Conservation (phyloP, 805 yeast species). For the Kodamaea fukazawae region DNA sequence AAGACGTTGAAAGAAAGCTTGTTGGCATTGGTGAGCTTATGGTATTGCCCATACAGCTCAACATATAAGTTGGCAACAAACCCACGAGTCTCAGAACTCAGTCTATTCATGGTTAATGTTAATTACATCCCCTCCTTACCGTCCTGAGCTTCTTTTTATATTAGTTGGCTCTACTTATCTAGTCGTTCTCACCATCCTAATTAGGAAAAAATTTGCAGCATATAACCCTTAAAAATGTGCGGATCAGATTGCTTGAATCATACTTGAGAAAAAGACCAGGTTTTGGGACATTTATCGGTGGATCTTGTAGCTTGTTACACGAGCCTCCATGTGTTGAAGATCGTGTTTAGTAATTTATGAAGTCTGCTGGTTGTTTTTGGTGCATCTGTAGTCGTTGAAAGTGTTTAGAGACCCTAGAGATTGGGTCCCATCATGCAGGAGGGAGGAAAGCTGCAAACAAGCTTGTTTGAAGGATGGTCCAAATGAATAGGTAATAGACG, state of each 20-base stretch:
- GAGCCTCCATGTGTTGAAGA: too few relatives aligned
- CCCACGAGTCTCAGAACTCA: conserved; percentile 1
- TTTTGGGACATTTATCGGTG: too few relatives aligned
- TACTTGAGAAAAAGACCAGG: too few relatives aligned
- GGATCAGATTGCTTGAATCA: conserved; percentile 1
- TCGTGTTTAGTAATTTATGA: too few relatives aligned
- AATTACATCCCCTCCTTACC: too few relatives aligned
- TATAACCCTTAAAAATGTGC: neutral
- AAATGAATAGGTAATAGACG: conserved; percentile 50
- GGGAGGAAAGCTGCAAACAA: conserved; percentile 84
- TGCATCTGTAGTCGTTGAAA: too few relatives aligned
- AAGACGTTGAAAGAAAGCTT: neutral
- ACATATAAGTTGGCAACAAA: conserved; percentile 2
- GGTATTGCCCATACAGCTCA: conserved; percentile 6
- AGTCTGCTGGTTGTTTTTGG: too few relatives aligned
- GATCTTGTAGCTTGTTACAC: too few relatives aligned
- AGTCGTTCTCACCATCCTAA: conserved; percentile 9
- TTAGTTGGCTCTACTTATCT: conserved; percentile 1
- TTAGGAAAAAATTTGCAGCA: conserved; percentile 11
- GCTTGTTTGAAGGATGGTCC: conserved; percentile 69
- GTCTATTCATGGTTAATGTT: neutral
- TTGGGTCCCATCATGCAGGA: conserved; percentile 60
- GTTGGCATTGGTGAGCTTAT: conserved; percentile 4
- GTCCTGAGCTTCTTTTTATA: neutral
- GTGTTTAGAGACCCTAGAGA: neutral